A percentile compares a stretch with the other conserved stretches of the same genome.
phyloP scores from a whole-genome alignment of 495 filamentous ascomycete species.

The Tuber melanosporum region DNA sequence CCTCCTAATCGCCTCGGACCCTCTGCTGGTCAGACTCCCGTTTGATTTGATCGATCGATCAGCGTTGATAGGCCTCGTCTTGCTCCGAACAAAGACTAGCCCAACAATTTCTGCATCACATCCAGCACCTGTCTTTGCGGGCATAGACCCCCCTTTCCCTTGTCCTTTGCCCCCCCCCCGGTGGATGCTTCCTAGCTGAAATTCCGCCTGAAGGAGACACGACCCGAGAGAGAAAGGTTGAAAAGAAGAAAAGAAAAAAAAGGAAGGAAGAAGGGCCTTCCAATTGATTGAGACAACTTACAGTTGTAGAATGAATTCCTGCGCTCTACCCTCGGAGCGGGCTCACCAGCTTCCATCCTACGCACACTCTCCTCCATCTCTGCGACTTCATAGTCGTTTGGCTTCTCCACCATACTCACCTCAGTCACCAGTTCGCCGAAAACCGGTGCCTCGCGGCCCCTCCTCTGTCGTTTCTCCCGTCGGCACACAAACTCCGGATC shows the following conservation, averaged over 20 bases:
- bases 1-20: not conserved
- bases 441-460: constrained; percentile 41
- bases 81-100: not conserved
- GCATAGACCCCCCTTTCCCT: constrained; percentile 1
- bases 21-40: constrained; percentile 3
- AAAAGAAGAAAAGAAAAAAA: not conserved
- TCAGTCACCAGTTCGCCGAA: constrained; percentile 42
- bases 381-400: constrained; percentile 16
- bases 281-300: not conserved
- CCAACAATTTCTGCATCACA: constrained; percentile 1
- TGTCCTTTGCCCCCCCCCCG: not conserved
- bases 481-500: constrained; percentile 22
- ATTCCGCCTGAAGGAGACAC: not conserved
- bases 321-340: constrained; percentile 22
- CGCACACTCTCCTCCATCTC: constrained; percentile 18
- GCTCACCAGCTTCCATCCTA: constrained; percentile 16
- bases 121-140: not conserved
- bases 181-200: not conserved
- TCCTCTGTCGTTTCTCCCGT: constrained; percentile 21
- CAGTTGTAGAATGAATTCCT: constrained; percentile 15
- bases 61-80: not conserved
- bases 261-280: not conserved
- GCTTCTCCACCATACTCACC: constrained; percentile 26
- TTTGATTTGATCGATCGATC: constrained; percentile 2
- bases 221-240: not conserved